Evolutionary conservation across 345 rosid species (phyloP).

Genomic region (Eucalyptus tenuipes): DNA sequence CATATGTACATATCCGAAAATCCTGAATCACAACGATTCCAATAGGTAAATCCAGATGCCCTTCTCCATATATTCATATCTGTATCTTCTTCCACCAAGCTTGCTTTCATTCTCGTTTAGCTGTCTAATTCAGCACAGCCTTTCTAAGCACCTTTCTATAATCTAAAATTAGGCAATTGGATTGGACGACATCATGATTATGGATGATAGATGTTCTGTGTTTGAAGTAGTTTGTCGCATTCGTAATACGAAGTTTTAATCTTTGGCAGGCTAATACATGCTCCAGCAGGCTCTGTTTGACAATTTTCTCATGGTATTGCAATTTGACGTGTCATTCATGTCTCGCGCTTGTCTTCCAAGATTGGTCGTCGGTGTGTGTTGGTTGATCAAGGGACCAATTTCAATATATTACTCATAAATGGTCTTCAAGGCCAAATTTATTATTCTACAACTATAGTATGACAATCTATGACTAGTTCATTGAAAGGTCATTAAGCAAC

Average conservation of each 20-base stretch:
- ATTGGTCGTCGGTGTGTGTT: neutral
- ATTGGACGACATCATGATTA: neutral
- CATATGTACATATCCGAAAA: neutral
- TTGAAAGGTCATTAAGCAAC: neutral
- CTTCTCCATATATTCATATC: neutral
- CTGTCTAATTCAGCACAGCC: neutral
- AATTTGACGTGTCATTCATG: neutral
- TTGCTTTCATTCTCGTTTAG: neutral
- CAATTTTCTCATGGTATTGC: neutral
- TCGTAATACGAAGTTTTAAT: neutral
- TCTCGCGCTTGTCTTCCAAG: neutral
- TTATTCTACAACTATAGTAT: neutral
- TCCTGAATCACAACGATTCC: neutral
- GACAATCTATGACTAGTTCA: neutral
- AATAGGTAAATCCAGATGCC: neutral
- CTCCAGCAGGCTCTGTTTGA: neutral
- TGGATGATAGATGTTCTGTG: neutral
- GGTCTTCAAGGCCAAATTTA: neutral
- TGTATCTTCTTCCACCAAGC: neutral
- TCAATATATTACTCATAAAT: neutral
- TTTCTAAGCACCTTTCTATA: neutral
- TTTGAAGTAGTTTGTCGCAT: neutral
- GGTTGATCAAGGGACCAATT: neutral
- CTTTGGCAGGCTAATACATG: neutral
- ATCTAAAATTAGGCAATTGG: neutral